Evolutionary conservation across 164 flowering plant genomes (phyloP), one percentile per base, ranked within the genome.

Genomic region (Tetrastigma voinierianum): DNA sequence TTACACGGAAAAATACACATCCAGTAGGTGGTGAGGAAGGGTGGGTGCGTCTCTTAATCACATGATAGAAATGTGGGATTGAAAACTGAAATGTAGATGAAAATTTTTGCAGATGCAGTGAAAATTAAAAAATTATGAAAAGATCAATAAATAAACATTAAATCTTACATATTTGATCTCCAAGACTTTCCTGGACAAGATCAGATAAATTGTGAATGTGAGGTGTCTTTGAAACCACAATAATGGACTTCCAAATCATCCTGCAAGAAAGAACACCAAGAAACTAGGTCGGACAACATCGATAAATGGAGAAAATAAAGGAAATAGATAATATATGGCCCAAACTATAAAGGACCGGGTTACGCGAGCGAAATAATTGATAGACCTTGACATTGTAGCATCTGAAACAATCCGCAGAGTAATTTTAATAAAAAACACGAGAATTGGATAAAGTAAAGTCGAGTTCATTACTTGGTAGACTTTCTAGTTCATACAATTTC

Each of bases 141-240:
- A 32, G 44, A 19, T 56, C 15, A 59, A 59, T 1, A 10, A 56
- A 17, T 11, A 16, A 61, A 67, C 20, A 68, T 48, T 18, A 61
- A 46, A 25, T 18, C 8, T 9, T 18, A 72, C 78, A 43, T 81
- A 88, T 96, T 76, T 90, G 86, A n/a, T 59, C 76, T 60, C 72
- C 96, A 71, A 95, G 89, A 65, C 78, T 81, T 77, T 57, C 77
- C 74, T 76, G 87, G 55, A 96, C 88, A 71, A 93, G 92, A 58
- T 96, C 96, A 64, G 98, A 86, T 67, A 93, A 79, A 76, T 93
- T 91, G 76, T 96, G 97, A 70, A 88, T 70, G 71, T 93, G 88
- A 71, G 82, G 84, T 48, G 94, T 87, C 77, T 67, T n/a, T 88
- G 76, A 93, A 90, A 66, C 97, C 98, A 70, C 90, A 71, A 82